Conservation (phyloP, 129 eudicot genomes). For the Pittosporum tobira region DNA sequence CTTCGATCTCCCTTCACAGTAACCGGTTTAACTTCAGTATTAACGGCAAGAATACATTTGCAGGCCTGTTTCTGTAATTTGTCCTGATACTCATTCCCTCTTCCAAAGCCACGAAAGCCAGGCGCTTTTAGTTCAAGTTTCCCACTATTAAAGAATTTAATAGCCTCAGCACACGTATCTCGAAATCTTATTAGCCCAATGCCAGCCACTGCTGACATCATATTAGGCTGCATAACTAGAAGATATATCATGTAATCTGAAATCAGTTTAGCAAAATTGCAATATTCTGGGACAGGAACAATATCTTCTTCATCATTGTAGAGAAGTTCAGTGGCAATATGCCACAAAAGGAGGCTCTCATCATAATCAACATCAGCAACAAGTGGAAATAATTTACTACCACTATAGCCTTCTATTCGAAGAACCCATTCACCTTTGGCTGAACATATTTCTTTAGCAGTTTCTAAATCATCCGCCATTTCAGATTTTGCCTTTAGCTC, state of each 20-base stretch:
- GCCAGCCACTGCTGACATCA: constrained; percentile 63
- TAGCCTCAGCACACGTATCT: constrained; percentile 53
- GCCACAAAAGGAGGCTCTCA: constrained; percentile 55
- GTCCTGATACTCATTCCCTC: not conserved
- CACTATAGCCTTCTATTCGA: constrained; percentile 16
- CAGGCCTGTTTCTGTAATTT: constrained; percentile 20
- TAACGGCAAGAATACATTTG: constrained; percentile 6
- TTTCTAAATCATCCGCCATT: constrained; percentile 45
- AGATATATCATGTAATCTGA: constrained; percentile 69
- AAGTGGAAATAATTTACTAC: constrained; percentile 10
- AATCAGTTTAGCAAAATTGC: constrained; percentile 25
- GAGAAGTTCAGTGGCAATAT: constrained; percentile 55
- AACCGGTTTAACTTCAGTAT: constrained; percentile 27
- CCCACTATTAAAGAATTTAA: constrained; percentile 18
- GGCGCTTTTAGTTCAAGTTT: not conserved
- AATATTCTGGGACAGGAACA: not conserved
- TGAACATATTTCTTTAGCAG: constrained; percentile 42
- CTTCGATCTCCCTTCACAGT: constrained; percentile 37
- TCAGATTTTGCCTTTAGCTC: constrained; percentile 45
- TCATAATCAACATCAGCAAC: constrained; percentile 34
- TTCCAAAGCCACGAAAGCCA: not conserved
- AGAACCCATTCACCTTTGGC: constrained; percentile 60
- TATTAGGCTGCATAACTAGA: constrained; percentile 43
- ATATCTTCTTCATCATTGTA: constrained; percentile 9
- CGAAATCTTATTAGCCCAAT: constrained; percentile 47